These are phyloP conservation scores for Margaritispora aquatica DNA, from an alignment of 495 filamentous ascomycete species.

Conservation along the genomic window DNA sequence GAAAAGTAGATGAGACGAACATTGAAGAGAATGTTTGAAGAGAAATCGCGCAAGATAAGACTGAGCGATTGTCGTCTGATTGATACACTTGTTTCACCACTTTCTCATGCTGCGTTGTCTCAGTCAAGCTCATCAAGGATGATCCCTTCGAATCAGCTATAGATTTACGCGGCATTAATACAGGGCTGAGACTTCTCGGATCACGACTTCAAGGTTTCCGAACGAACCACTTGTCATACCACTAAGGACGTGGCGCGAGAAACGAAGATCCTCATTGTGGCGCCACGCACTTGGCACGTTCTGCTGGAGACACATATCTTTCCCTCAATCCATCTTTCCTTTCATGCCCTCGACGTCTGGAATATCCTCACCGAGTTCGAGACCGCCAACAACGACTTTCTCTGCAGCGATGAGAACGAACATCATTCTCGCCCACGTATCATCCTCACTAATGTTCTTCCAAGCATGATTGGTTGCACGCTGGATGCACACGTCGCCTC, in stretches of 20 bases:
- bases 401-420: neutral
- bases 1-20: neutral
- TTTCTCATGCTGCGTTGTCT: neutral
- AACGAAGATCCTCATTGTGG: neutral
- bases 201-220: neutral
- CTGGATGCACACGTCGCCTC: constrained; percentile 38
- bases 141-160: neutral
- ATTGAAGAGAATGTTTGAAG: neutral
- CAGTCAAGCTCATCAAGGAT: neutral
- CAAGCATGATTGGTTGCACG: constrained; percentile 46
- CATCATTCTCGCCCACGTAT: constrained; percentile 42
- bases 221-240: neutral
- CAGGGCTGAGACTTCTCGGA: neutral
- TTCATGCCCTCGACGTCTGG: neutral
- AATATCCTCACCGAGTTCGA: neutral
- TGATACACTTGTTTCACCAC: neutral
- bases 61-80: neutral
- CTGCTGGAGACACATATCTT: neutral
- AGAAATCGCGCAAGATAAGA: neutral
- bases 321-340: neutral
- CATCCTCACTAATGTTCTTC: constrained; percentile 41
- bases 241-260: neutral
- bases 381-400: neutral
- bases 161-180: neutral
- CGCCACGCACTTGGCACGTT: neutral